Conservation (phyloP, 345 rosid species). For the Salix viminalis region DNA sequence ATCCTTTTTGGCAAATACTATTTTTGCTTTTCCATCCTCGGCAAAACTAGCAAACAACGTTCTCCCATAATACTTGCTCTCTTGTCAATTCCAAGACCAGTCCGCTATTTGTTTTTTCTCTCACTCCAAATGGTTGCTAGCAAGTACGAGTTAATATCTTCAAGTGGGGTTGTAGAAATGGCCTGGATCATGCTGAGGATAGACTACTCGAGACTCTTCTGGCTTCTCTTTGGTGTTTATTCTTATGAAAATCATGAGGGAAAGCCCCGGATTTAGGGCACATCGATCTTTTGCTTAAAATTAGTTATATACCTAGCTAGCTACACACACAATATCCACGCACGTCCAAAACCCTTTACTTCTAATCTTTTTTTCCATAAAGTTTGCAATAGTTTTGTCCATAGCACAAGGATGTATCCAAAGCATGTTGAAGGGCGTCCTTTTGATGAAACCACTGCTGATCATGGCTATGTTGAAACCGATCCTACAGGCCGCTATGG, state of each 20-base stretch:
- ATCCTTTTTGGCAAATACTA: neutral
- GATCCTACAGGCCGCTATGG: constrained; percentile 52
- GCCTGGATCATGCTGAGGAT: constrained; percentile 32
- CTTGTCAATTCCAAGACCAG: constrained; percentile 1
- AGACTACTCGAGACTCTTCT: constrained; percentile 32
- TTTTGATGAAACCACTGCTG: constrained; percentile 12
- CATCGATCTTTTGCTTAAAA: neutral
- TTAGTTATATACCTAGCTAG: neutral
- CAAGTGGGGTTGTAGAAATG: constrained; percentile 26
- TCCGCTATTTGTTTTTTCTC: neutral
- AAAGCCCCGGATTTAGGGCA: constrained; percentile 26
- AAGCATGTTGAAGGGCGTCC: constrained; percentile 14
- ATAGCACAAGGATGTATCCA: constrained; percentile 20
- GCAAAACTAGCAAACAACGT: no score
- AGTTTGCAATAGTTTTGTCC: neutral
- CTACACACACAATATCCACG: neutral
- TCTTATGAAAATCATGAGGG: constrained; percentile 42
- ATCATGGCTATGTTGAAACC: constrained; percentile 29
- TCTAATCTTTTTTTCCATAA: neutral
- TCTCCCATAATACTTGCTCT: neutral
- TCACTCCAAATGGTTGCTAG: constrained; percentile 17
- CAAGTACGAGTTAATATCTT: constrained; percentile 12
- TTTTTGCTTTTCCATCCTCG: neutral
- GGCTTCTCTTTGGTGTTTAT: constrained; percentile 34
- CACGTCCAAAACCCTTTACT: neutral